Conservation (phyloP, 1,284 basidiomycete species). For the Fomitiporia mediterranea region DNA sequence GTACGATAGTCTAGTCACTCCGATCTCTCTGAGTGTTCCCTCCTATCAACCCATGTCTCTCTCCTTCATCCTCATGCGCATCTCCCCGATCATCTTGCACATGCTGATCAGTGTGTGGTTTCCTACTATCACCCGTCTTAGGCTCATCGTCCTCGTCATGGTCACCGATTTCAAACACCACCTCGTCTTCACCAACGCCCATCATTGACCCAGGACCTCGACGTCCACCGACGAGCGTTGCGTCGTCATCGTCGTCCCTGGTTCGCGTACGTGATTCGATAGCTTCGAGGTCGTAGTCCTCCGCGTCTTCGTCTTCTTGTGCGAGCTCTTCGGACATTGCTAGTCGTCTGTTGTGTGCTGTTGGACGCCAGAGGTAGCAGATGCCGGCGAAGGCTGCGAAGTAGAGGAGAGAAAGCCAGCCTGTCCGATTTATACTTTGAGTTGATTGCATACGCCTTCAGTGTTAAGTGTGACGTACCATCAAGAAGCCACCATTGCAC, state of each 20-base stretch:
- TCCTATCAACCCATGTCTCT: slow-evolving; percentile 61
- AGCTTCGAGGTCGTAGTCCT: slow-evolving; percentile 87
- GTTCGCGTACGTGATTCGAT: slow-evolving; percentile 48
- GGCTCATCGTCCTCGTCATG: slow-evolving; percentile 73
- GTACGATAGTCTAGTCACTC: slow-evolving; percentile 30
- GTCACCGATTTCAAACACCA: slow-evolving; percentile 92
- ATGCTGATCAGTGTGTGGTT: slow-evolving; percentile 30
- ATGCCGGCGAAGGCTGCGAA: slow-evolving; percentile 78
- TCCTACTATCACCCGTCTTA: slow-evolving; percentile 42
- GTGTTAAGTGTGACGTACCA: slow-evolving; percentile 31
- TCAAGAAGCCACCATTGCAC: slow-evolving; percentile 95
- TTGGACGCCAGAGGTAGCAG: slow-evolving; percentile 92
- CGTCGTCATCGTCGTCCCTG: slow-evolving; percentile 59
- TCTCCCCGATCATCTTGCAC: slow-evolving; percentile 45
- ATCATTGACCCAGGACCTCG: slow-evolving; percentile 39
- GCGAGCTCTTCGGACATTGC: slow-evolving; percentile 84
- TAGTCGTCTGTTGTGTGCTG: slow-evolving; percentile 86
- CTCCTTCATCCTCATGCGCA: slow-evolving; percentile 42
- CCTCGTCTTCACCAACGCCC: slow-evolving; percentile 54
- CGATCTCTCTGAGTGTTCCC: slow-evolving; percentile 28
- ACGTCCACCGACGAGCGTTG: slow-evolving; percentile 58
- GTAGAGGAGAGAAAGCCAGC: slow-evolving; percentile 88
- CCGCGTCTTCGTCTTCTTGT: slow-evolving; percentile 88
- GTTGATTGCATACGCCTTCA: no score
- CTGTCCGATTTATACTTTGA: neutral